Evolutionary conservation across 2,329 filamentous ascomycete species (phyloP), one percentile per base, ranked within the genome.

Genomic region (Elsinoe arachidis): DNA sequence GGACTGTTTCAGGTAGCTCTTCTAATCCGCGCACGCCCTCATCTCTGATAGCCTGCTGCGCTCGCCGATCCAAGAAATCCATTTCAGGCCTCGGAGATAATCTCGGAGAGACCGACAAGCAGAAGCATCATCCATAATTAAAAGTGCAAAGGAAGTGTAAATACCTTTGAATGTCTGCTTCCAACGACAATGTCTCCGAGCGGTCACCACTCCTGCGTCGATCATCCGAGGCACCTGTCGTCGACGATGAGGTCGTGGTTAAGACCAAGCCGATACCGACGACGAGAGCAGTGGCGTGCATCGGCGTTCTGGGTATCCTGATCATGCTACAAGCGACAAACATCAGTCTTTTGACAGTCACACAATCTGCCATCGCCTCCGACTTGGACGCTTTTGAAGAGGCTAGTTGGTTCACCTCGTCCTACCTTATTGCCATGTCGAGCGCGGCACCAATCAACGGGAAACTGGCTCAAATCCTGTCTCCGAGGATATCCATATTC

Each of bases 291-390:
- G 46, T 49, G 2, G 33, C 58, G 43, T 61, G 60, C 41, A 47
- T 61, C 10, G 34, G 47, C 15, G 67, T 63, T 1, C 60, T 71
- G 1, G 68, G 62, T 10, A 55, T 51, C n/a, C 60, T 72, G 37
- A 67, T 72, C 46, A 70, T 71, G 60, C 60, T 70, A 9, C 69
- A 70, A 78, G 78, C 79, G 14, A 78, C 80, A 61, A 93, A 93
- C 66, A 88, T 91, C 72, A 88, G 85, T 11, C 84, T 89, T 63
- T 84, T 95, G 67, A 88, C 87, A 5, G 91, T 90, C 57, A 87
- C 86, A 1, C 89, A 93, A 71, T 88, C 85, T 6, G 77, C 78
- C 52, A 88, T 95, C 62, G 88, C 88, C 1, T 80, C 79, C 6
- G 88, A 92, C 62, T 76, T 95, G 1, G 78, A 88, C 70, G 82